Base-by-base conservation (phyloP, 2,329 filamentous ascomycete genomes). In the Teratosphaeriaceae sp. region DNA sequence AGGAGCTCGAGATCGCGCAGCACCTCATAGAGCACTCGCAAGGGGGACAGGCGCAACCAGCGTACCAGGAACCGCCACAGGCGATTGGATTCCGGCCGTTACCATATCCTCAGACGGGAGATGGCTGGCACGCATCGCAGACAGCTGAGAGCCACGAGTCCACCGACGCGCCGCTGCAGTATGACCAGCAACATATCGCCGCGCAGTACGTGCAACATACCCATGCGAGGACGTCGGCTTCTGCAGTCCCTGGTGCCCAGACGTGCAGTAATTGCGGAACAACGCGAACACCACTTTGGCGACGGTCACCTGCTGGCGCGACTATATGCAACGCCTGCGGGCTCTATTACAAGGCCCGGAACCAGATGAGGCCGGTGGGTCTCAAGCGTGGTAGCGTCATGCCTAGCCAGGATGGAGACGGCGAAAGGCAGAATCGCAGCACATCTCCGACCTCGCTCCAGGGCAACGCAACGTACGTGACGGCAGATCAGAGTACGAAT, bases 281-380 rank as follows among this genome's bases (percentile, higher is more conserved):
- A 13, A 96, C 88, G 40, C 82, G 85, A 63, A 98, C 92, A 36
- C 92, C 92, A 19, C 69, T 98, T 27, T 98, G 92, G 92, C 80
- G 92, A 61, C 80, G 92, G 59, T 95, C 90, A 13, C 90, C 90
- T 0, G 82, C 89, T 57, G 92, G 92, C 22, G 85, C 88, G 42
- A 96, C 88, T 21, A 97, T 98, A 47, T 98, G 92, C 69, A 98
- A 98, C 67, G 92, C 92, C 5, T 98, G 92, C 60, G 92, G 92
- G 31, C 75, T 98, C 13, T 98, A 98, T 64, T 74, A 87, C 49
- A 97, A 97, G 65, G 89, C 90, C 8, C 80, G 92, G 53, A 97
- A 97, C 62, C 85, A 90, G 49, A 81, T 87, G 55, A 80, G 92
- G 39, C 92, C 92, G 12, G 92, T 88, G 5, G 95, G 88, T 56